Evolutionary conservation across 306 rosid species (phyloP).

Genomic region (Cicer bijugum): DNA sequence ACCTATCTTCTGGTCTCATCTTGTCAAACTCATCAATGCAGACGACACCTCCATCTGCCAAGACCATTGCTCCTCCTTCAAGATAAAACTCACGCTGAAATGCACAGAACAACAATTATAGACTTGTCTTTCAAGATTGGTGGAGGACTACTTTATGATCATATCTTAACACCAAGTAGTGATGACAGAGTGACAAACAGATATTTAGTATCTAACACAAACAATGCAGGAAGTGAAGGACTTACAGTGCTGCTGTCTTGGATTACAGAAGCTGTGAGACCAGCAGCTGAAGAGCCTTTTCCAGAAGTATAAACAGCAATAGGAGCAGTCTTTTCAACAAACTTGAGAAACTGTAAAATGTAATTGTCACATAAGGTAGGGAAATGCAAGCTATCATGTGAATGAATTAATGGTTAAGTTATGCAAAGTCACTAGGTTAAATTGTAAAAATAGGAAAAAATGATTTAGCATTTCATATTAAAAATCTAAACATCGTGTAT

Average conservation of each 20-base stretch:
- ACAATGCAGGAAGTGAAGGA: slow-evolving; percentile 44
- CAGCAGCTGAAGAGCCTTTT: slow-evolving; percentile 99
- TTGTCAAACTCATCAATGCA: slow-evolving; percentile 99
- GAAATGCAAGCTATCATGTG: slow-evolving; percentile 28
- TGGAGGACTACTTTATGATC: slow-evolving; percentile 11
- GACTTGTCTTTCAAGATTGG: slow-evolving; percentile 20
- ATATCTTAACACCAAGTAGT: slow-evolving; percentile 19
- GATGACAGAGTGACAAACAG: not conserved
- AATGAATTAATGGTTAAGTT: slow-evolving; percentile 25
- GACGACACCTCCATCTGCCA: slow-evolving; percentile 99
- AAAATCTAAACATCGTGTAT: not conserved
- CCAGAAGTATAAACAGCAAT: slow-evolving; percentile 97
- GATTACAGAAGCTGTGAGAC: slow-evolving; percentile 97
- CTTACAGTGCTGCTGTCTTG: slow-evolving; percentile 85
- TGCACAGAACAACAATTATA: slow-evolving; percentile 44
- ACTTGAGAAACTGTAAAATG: slow-evolving; percentile 82
- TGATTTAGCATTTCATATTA: slow-evolving; percentile 23
- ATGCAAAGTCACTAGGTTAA: not conserved
- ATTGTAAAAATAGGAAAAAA: not conserved
- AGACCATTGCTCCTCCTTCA: slow-evolving; percentile 99
- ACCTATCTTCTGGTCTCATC: slow-evolving; percentile 99
- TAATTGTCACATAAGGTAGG: slow-evolving; percentile 21
- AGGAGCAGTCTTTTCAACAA: slow-evolving; percentile 97
- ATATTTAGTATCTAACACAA: slow-evolving; percentile 10
- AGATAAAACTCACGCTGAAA: slow-evolving; percentile 96